Evolutionary conservation across 2,329 filamentous ascomycete species (phyloP).

Genomic region (Fusarium tupiense): DNA sequence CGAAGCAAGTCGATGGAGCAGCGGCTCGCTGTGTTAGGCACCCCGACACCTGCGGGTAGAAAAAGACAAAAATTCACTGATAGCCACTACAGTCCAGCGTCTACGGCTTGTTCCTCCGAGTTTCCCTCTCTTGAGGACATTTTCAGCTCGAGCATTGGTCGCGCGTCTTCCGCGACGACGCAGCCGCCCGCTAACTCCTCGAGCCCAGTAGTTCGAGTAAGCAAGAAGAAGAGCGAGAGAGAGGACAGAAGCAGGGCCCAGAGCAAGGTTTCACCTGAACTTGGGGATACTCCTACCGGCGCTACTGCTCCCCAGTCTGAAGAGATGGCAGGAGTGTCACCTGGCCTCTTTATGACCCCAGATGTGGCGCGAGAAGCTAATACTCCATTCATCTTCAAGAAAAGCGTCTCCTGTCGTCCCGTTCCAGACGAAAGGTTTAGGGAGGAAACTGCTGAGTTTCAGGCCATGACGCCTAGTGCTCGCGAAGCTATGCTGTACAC

Average conservation of each 20-base stretch:
- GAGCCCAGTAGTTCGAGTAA: fast-evolving
- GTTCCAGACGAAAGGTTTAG: neutral
- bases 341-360: neutral
- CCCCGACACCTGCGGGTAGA: fast-evolving
- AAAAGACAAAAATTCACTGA: neutral
- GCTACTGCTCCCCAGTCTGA: fast-evolving
- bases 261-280: fast-evolving
- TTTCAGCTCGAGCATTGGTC: neutral
- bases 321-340: neutral
- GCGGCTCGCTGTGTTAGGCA: fast-evolving
- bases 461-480: neutral
- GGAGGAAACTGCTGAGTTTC: neutral
- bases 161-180: fast-evolving
- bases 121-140: neutral
- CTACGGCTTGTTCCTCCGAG: neutral
- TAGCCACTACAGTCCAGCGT: neutral
- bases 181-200: fast-evolving
- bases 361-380: neutral
- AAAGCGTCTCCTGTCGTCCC: neutral
- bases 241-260: neutral
- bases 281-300: too few relatives aligned
- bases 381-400: neutral
- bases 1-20: neutral
- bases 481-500: neutral
- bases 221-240: fast-evolving